Conservation (phyloP, 202 grass and related monocot species). For the Eragrostis tef region DNA sequence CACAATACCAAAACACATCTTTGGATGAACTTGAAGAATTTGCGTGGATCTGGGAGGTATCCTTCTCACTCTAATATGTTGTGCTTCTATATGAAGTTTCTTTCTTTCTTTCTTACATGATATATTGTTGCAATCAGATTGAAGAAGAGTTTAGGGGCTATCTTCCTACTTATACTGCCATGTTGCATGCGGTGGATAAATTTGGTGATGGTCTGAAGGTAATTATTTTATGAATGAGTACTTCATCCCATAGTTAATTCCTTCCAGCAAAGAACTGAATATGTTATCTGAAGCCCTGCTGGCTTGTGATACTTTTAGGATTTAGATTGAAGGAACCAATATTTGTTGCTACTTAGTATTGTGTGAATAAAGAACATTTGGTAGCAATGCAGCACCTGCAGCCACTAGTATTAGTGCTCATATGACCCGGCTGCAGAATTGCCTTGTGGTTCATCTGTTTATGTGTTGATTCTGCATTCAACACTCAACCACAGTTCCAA, state of each 20-base stretch:
- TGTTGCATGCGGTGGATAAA: not conserved
- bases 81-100: not conserved
- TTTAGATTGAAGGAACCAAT: not conserved
- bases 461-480: too few species aligned
- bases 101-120: not conserved
- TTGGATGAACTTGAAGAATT: not conserved
- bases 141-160: slow-evolving; percentile 6
- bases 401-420: too few species aligned
- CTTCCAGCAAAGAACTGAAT: too few species aligned
- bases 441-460: too few species aligned
- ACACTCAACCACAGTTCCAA: too few species aligned
- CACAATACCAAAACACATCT: not conserved
- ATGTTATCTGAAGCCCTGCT: not conserved
- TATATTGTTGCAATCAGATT: slow-evolving; percentile 10
- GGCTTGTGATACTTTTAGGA: not conserved
- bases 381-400: too few species aligned
- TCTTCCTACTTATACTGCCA: not conserved
- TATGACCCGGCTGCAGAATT: too few species aligned
- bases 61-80: not conserved
- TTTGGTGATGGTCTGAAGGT: not conserved
- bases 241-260: not conserved
- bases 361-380: too few species aligned
- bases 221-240: not conserved
- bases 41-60: not conserved
- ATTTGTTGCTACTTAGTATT: too few species aligned